Conservation (phyloP, 768 basidiomycete species). For the Vararia minispora region DNA sequence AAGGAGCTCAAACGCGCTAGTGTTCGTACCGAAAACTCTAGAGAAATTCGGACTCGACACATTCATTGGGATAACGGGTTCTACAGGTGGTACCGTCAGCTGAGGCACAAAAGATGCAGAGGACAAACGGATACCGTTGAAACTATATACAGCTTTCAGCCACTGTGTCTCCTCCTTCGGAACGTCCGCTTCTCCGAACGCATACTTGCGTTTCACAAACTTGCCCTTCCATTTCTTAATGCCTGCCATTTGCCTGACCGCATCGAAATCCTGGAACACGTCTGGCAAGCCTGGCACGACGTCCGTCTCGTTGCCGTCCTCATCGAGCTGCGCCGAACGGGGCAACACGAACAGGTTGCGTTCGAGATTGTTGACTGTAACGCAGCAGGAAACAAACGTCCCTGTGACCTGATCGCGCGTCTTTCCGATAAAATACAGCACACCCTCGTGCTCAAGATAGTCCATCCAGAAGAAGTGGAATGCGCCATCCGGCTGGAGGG, state of each 20-base stretch:
- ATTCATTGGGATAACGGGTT: slow-evolving; percentile 61
- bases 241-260: slow-evolving; percentile 56
- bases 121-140: slow-evolving; percentile 53
- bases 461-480: slow-evolving; percentile 95
- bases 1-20: slow-evolving; percentile 85
- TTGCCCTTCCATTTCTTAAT: slow-evolving; percentile 70
- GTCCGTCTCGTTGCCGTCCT: slow-evolving; percentile 61
- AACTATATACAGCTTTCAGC: slow-evolving; percentile 91
- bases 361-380: slow-evolving; percentile 76
- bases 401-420: slow-evolving; percentile 65
- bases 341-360: slow-evolving; percentile 89
- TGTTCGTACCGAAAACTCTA: slow-evolving; percentile 84
- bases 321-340: slow-evolving; percentile 48
- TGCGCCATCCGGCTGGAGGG: slow-evolving; percentile 75
- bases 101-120: neutral
- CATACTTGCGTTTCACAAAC: slow-evolving; percentile 83
- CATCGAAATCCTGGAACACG: slow-evolving; percentile 77
- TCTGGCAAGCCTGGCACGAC: slow-evolving; percentile 57
- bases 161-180: slow-evolving; percentile 73
- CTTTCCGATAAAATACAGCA: slow-evolving; percentile 85
- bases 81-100: slow-evolving; percentile 23
- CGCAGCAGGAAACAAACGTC: slow-evolving; percentile 74
- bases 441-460: slow-evolving; percentile 78
- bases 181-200: slow-evolving; percentile 78
- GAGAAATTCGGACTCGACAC: slow-evolving; percentile 77